Evolutionary conservation across 2,329 filamentous ascomycete species (phyloP), one percentile per base, ranked within the genome.

Genomic region (Ophidiomyces ophidiicola): DNA sequence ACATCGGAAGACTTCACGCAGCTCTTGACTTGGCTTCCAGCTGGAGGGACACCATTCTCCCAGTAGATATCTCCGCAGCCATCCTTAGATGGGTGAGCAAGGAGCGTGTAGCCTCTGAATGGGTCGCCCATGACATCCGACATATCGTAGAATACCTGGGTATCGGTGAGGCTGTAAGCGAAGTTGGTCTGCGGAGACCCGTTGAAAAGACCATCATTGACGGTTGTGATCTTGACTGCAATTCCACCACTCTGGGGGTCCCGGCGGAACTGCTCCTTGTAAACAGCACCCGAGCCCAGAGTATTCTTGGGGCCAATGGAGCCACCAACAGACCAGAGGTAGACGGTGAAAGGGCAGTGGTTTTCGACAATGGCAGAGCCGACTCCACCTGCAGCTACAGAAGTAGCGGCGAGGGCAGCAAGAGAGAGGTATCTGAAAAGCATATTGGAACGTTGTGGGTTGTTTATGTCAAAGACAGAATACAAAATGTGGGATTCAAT

Each of bases 41-140:
- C 20, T 12, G 44, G 44, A 10, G 43, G 36, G 21, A 45, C 32
- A 24, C 44, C 44, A 18, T 36, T 35, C 5, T 32, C 21, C 44
- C 44, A 45, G 8, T 7, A 17, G 23, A 45, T 45, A 5, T 40
- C 33, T 1, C 23, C 14, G 30, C 44, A 45, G 19, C 39, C 18
- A 6, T 26, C 17, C 19, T 43, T 32, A 18, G 36, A 38, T n/a
- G 41, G 35, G 14, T 32, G 19, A 23, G 43, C 36, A 3, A 42
- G 11, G 17, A 45, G 26, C 20, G 28, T 34, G 23, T 21, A 29
- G 25, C 57, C 55, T 1, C 50, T 49, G 48, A 66, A 66, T 6
- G 63, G 53, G 41, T 63, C 57, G 3, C 62, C 63, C 34, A 61
- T 61, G 39, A 66, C 61, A 50, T 61, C 57, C 4, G 56, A 60